Base-by-base conservation (phyloP, 1,139 yeast species). In the Yamadazyma pseudoaaseri region DNA sequence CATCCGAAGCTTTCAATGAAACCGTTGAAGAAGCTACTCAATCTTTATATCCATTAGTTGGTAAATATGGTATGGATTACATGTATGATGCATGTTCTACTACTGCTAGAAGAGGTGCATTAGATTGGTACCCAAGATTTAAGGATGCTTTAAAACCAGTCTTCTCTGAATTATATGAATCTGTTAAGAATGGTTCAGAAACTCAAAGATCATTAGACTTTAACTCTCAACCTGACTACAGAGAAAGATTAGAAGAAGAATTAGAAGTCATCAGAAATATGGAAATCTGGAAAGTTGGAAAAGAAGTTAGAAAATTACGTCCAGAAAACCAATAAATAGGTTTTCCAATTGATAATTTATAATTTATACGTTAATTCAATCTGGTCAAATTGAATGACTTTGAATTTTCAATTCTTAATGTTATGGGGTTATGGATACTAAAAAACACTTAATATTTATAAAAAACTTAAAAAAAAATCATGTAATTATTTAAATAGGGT, bases 31-130 rank as follows among this genome's bases (percentile, higher is more conserved):
- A 92, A 77, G 98, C 98, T 52, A 92, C 98, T 49, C 98, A 92
- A 78, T 92, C 97, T 41, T 80, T 92, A 59, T 92, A 92, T 86
- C 98, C 98, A 72, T 83, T 92, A 78, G 72, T 92, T 58, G 98
- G 98, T 73, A 87, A 86, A 75, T 86, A 92, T 80, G 98, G 98
- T 77, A 92, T 92, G 98, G 98, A 92, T 76, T 92, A 92, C 92
- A 92, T 92, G 98, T 92, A 92, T 82, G 97, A 90, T 65, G 98
- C 98, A 57, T 92, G 98, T 76, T 92, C 98, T 52, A 92, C 98
- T 65, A 92, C 98, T 54, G 98, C 98, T 57, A 87, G 97, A 81
- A 89, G 98, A 79, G 98, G 98, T 80, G 98, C 98, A 63, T 81
- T 92, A 60, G 98, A 92, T 79, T 92, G 98, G 98, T 90, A 92